Evolutionary conservation across 805 yeast genomes (phyloP).

Genomic region (Metschnikowia vanudenii): DNA sequence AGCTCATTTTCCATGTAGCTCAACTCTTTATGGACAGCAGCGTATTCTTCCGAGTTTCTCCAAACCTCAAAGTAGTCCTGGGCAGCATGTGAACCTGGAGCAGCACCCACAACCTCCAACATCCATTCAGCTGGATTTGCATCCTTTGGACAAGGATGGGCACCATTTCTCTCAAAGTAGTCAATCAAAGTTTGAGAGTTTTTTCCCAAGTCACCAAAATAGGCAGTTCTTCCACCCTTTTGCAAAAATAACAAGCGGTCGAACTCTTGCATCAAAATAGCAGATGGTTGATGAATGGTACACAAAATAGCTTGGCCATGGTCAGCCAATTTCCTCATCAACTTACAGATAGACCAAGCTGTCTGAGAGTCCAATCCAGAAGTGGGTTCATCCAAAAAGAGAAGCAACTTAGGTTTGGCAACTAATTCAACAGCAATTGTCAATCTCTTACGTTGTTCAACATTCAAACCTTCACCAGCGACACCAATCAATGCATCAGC

Average conservation of each 20-base stretch:
- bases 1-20: slow-evolving; percentile 62
- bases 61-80: slow-evolving; percentile 78
- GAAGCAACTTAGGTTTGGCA: slow-evolving; percentile 61
- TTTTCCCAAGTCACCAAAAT: slow-evolving; percentile 77
- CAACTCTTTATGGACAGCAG: slow-evolving; percentile 58
- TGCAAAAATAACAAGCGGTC: slow-evolving; percentile 66
- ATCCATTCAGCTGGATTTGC: slow-evolving; percentile 56
- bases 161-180: slow-evolving; percentile 73
- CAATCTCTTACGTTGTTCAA: slow-evolving; percentile 24
- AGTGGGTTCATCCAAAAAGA: slow-evolving; percentile 71
- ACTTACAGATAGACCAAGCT: slow-evolving; percentile 68
- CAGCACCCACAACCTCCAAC: slow-evolving; percentile 82
- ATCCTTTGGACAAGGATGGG: slow-evolving; percentile 51
- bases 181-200: slow-evolving; percentile 55
- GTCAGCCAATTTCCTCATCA: slow-evolving; percentile 63
- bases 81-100: slow-evolving; percentile 72
- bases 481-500: slow-evolving; percentile 81
- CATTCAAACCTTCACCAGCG: slow-evolving; percentile 55
- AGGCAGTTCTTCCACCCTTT: slow-evolving; percentile 77
- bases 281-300: slow-evolving; percentile 79
- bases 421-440: slow-evolving; percentile 73
- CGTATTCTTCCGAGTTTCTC: slow-evolving; percentile 64
- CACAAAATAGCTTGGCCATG: slow-evolving; percentile 75
- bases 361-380: slow-evolving; percentile 71
- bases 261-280: slow-evolving; percentile 63